Conservation (phyloP, 2,329 filamentous ascomycete species). For the Colletotrichum sp. region DNA sequence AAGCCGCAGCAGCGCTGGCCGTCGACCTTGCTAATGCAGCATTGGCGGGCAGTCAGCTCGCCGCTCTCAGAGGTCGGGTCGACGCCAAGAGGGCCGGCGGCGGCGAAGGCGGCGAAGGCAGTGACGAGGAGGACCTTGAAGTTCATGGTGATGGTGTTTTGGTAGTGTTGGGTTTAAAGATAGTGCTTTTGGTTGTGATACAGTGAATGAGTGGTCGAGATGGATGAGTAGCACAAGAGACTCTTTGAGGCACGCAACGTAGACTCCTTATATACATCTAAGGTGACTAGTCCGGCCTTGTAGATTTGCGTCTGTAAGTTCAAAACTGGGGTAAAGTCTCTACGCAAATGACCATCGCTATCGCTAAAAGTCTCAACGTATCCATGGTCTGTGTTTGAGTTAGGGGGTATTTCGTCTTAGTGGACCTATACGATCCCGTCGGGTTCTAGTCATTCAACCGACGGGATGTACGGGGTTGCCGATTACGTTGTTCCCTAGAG, state of each 20-base stretch:
- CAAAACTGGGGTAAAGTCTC: not conserved
- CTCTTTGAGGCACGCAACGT: fast-evolving
- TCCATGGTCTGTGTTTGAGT: not conserved
- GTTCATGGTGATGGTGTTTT: not conserved
- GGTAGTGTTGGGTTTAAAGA: not conserved
- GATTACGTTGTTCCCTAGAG: not conserved
- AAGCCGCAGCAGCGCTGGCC: not conserved
- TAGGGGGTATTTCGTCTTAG: not conserved
- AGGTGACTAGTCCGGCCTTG: not conserved
- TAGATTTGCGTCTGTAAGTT: not conserved
- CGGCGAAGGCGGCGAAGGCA: not conserved
- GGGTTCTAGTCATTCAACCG: not conserved
- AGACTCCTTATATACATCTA: not conserved
- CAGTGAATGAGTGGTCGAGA: not conserved
- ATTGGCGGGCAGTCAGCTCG: not conserved
- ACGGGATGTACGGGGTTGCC: not conserved
- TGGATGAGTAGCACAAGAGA: not conserved
- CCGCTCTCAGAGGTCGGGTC: not conserved
- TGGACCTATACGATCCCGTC: not conserved
- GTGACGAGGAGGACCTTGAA: not conserved
- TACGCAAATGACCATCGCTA: not conserved
- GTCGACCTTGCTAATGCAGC: not conserved
- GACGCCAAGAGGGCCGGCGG: not conserved
- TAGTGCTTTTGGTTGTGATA: fast-evolving
- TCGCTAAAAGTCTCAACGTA: not conserved